Percentiles rank a stretch among this genome's conserved stretches.
phyloP scores from a whole-genome alignment of 2,329 filamentous ascomycete genomes.

The Leptosphaerulina australis region DNA sequence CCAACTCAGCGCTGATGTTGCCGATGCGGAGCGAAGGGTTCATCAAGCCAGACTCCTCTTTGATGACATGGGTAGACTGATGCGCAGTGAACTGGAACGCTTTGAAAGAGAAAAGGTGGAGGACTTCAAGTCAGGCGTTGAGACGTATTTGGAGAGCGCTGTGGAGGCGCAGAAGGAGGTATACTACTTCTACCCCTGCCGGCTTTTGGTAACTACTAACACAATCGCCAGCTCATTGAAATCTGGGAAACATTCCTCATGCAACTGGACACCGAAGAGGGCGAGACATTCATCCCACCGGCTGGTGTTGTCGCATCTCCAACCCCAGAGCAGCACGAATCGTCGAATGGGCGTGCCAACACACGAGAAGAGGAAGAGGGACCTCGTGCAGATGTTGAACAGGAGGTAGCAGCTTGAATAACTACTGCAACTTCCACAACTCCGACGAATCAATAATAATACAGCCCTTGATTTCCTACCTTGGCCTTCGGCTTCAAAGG shows the following conservation, averaged over 20 bases:
- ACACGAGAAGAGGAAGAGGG: constrained; percentile 16
- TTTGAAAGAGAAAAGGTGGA: constrained; percentile 98
- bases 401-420: constrained; percentile 11
- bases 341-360: constrained; percentile 18
- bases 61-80: constrained; percentile 94
- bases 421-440: neutral
- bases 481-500: no score
- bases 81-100: constrained; percentile 87
- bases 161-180: constrained; percentile 99
- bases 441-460: constrained; percentile 2
- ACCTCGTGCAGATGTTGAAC: constrained; percentile 3
- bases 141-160: constrained; percentile 95
- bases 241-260: constrained; percentile 98
- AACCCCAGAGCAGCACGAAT: constrained; percentile 17
- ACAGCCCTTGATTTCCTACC: no score
- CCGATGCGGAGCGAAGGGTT: constrained; percentile 91
- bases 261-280: constrained; percentile 92
- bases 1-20: constrained; percentile 89
- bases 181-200: constrained; percentile 41
- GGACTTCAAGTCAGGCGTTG: constrained; percentile 97
- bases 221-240: constrained; percentile 67
- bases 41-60: constrained; percentile 89
- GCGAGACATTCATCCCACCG: constrained; percentile 53
- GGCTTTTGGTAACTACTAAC: constrained; percentile 19
- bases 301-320: constrained; percentile 47